Percentiles rank a stretch among this genome's conserved stretches.
phyloP scores from a whole-genome alignment of 108 stramenopile genomes.

The Skeletonema marinoi region DNA sequence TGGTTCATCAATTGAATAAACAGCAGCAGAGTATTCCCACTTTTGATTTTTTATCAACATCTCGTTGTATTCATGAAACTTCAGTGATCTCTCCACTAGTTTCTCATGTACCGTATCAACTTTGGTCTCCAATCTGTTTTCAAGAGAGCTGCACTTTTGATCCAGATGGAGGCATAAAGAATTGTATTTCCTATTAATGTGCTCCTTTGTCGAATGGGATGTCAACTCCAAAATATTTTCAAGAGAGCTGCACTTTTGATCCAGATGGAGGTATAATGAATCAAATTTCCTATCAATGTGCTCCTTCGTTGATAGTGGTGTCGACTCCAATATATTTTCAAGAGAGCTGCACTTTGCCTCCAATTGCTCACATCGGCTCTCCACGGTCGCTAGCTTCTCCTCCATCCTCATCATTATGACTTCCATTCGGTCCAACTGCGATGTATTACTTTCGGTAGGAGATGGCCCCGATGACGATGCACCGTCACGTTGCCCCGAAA shows the following conservation, averaged over 20 bases:
- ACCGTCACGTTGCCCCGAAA: background rate
- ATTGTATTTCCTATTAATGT: no score
- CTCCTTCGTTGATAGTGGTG: no score
- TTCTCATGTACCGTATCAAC: background rate
- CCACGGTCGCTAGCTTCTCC: background rate
- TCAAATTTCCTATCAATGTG: no score
- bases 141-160: no score
- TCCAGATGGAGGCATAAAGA: no score
- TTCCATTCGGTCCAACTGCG: background rate
- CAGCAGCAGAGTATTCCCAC: background rate
- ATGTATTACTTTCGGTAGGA: background rate
- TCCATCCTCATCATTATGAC: conserved; percentile 1
- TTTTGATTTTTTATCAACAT: background rate
- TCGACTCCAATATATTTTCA: no score
- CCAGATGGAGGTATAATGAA: no score
- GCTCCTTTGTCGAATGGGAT: no score
- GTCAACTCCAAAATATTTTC: no score
- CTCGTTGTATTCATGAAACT: background rate
- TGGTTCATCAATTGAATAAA: background rate
- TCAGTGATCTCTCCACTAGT: background rate
- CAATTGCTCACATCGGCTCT: background rate
- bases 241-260: no score
- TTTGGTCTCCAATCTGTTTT: background rate
- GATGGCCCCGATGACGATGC: background rate
- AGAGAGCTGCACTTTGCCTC: background rate